Evolutionary conservation across 2,329 filamentous ascomycete species (phyloP), one percentile per base, ranked within the genome.

Genomic region (Botrytis tulipae): DNA sequence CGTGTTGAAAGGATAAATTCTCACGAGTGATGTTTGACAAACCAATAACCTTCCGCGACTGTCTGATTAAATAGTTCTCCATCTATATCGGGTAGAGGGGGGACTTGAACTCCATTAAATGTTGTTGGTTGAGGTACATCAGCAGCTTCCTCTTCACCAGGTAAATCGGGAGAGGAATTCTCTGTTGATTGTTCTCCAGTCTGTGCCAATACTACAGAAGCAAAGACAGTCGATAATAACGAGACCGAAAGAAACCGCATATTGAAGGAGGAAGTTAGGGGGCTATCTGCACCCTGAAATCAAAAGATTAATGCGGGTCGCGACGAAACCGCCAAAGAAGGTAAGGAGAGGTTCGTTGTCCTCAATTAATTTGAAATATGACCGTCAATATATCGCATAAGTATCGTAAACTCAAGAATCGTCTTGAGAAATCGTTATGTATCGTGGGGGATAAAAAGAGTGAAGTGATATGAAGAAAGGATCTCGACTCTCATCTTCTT

Each of bases 91-190:
- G 82, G 82, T 80, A 87, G 81, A 18, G 85, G 83, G 48, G 86
- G 86, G 35, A 88, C 86, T 76, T 85, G 81, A 37, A 86, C 79
- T 40, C 82, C 85, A 81, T 88, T 87, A 79, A 87, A 88, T 42
- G 82, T 79, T 22, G 85, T 86, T 59, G 82, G 79, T n/a, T 77
- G 62, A 59, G 74, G 74, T 29, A 48, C 74, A 12, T 81, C 81
- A 57, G 75, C 77, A n/a, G 46, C 73, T 59, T 72, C 74, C 18
- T 81, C 81, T 20, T 80, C 78, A 32, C 67, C 73, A 70, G 76
- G 35, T 72, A 71, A 68, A 22, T 76, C 75, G 44, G 71, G 71
- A 9, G 71, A 59, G 29, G 68, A 46, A 54, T 61, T 62, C 32
- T 72, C 72, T n/a, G 73, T 51, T 44, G 61, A 67, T 29, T 76